Base-by-base conservation (phyloP, 306 rosid species). In the Rosa lucieae region DNA sequence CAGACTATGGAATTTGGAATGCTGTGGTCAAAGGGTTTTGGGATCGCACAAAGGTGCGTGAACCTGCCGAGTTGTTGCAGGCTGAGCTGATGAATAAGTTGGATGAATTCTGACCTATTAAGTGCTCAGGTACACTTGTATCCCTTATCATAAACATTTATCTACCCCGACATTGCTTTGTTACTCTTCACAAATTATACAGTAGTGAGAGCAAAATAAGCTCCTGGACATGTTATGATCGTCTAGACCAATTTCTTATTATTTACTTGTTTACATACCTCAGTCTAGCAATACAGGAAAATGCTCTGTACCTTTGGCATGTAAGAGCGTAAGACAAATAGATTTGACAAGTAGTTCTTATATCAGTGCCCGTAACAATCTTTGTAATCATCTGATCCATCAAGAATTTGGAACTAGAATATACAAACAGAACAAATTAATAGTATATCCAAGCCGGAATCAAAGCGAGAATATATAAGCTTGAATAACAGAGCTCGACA, bases 41-140 rank as follows among this genome's bases (percentile, higher is more conserved):
- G 94, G 89, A 87, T 82, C 80, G 89, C n/a, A 87, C 82, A 71
- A 89, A 89, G 83, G 87, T 87, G n/a, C 81, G 94, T 67, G 91
- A 89, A 79, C 84, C 91, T 82, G 81, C 91, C 75, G 89, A 90
- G 49, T 78, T 85, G n/a, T 75, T 92, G 80, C 80, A 82, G 76
- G 85, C 52, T 26, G 88, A 85, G 84, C 85, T 92, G 86, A 48
- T 55, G 40, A 35, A 47, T 8, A 37, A 73, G 23, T 37, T 20
- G 52, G 58, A 74, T 67, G 51, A 58, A 11, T 58, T 58, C 6
- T 74, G 53, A 14, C 42, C 42, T 56, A 21, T 20, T 58, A 23
- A 74, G 42, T 21, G 53, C 78, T 56, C 42, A 13, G 47, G 13
- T 40, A 42, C 78, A 37, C 53, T 44, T 55, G 21, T 56, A 29